Evolutionary conservation across 306 rosid genomes (phyloP), one percentile per base, ranked within the genome.

Genomic region (Cucurbita argyrosperma): DNA sequence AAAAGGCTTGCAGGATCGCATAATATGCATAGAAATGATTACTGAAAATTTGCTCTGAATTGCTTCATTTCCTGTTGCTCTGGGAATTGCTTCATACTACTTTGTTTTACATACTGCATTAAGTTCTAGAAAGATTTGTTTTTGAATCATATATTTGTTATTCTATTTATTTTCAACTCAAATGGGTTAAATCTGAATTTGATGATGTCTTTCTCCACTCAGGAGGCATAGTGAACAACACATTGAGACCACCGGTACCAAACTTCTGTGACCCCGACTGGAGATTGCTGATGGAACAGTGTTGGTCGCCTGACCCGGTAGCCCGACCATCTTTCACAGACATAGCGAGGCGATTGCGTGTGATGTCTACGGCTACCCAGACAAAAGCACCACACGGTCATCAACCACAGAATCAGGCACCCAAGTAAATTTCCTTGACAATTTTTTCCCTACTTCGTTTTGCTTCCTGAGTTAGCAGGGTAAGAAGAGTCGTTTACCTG

Each of bases 181-280:
- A 16, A 52, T 72, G 51, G 39, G 58, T 19, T 13, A 5, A 10
- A 54, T 40, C 4, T 18, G 14, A 56, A 30, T 70, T 47, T 64
- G 80, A 40, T 40, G 11, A 45, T 39, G 15, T 77, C 54, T 60
- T 68, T 47, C 72, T 45, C 53, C 46, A 76, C 74, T 76, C 89
- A 92, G 97, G 97, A 79, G 97, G 97, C 59, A 89, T 92, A 77
- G 96, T 92, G 71, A 92, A 79, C 40, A 89, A 88, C 84, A 92
- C 90, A 51, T 81, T 92, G 77, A 82, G 97, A 75, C 97, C 97
- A 68, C 82, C 54, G 2, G 85, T 92, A 8, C 96, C 97, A 4
- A 58, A 70, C 68, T 72, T 60, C 16, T 92, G 97, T 40, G 96
- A 92, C 74, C 5, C 80, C 3, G 96, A 89, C 76, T 92, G 97